A percentile compares a stretch with the other conserved stretches of the same genome.
These are phyloP conservation scores for Pythium utonaiense DNA, from an alignment of 352 stramenopile genomes.

Conservation along the genomic window DNA sequence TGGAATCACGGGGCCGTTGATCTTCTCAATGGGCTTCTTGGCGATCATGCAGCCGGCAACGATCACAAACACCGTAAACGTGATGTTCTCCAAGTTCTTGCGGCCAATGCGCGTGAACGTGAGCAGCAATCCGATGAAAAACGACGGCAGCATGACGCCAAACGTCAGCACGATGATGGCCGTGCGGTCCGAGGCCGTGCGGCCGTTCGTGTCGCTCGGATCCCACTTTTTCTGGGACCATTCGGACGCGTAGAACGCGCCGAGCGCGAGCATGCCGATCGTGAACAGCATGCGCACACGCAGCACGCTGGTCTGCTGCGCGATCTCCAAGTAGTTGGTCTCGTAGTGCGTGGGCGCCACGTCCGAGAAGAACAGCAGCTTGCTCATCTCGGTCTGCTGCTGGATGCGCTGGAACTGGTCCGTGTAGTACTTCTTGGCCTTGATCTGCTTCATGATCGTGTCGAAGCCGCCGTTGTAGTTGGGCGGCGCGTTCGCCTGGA, in stretches of 20 bases:
- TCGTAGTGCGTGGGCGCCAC: constrained; percentile 57
- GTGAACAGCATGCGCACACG: constrained; percentile 63
- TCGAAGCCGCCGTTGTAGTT: constrained; percentile 64
- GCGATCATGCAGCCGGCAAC: constrained; percentile 65
- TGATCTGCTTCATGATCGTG: constrained; percentile 78
- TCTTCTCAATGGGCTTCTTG: constrained; percentile 75
- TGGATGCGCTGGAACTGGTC: constrained; percentile 79
- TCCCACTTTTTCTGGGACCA: constrained; percentile 43
- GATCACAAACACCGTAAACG: constrained; percentile 51
- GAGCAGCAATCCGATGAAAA: constrained; percentile 48
- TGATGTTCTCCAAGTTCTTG: constrained; percentile 63
- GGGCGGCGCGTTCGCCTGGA: constrained; percentile 59
- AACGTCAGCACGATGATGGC: constrained; percentile 55
- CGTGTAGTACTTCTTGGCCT: constrained; percentile 75
- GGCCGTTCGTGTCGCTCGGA: constrained; percentile 23
- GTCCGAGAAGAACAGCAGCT: constrained; percentile 59
- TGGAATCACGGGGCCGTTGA: constrained; percentile 61
- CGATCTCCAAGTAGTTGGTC: constrained; percentile 53
- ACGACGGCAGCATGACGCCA: constrained; percentile 48
- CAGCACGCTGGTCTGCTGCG: constrained; percentile 40
- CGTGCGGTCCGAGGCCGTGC: constrained; percentile 38
- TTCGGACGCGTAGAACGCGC: constrained; percentile 54
- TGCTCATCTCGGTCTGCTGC: constrained; percentile 67
- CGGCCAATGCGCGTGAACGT: constrained; percentile 48
- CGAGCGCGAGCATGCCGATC: constrained; percentile 54